These are phyloP conservation scores for Parachaetomium inaequale DNA, from an alignment of 495 filamentous ascomycete species.

Conservation along the genomic window DNA sequence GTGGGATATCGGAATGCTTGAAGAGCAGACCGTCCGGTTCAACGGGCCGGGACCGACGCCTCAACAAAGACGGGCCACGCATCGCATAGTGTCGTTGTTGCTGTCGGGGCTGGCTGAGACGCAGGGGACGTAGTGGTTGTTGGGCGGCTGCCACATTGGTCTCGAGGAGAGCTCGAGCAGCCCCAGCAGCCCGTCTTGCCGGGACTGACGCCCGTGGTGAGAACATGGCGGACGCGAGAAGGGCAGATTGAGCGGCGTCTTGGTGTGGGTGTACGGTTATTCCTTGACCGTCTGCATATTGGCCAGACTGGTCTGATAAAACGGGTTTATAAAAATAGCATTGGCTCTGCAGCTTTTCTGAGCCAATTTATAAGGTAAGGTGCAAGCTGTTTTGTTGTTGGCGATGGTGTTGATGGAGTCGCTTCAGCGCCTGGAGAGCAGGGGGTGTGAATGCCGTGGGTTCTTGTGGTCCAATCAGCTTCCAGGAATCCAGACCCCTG, in stretches of 20 bases:
- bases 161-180: background rate
- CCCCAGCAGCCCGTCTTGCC: background rate
- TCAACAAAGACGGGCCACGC: background rate
- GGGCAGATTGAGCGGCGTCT: background rate
- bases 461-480: background rate
- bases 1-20: slow-evolving; percentile 16
- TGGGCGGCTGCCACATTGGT: background rate
- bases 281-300: background rate
- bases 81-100: background rate
- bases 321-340: background rate
- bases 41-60: no score
- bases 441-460: no score
- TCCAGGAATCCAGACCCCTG: background rate
- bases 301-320: background rate
- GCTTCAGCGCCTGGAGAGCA: background rate
- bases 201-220: background rate
- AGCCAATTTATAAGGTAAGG: background rate
- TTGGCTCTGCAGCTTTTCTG: background rate
- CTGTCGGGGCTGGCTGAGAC: background rate
- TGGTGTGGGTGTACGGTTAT: background rate
- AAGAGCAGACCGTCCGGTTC: background rate
- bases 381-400: background rate
- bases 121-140: background rate
- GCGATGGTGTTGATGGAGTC: background rate
- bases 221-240: slow-evolving; percentile 3